phyloP scores from a whole-genome alignment of 169 alveolate genomes.

The Plasmodium billcollinsi region DNA sequence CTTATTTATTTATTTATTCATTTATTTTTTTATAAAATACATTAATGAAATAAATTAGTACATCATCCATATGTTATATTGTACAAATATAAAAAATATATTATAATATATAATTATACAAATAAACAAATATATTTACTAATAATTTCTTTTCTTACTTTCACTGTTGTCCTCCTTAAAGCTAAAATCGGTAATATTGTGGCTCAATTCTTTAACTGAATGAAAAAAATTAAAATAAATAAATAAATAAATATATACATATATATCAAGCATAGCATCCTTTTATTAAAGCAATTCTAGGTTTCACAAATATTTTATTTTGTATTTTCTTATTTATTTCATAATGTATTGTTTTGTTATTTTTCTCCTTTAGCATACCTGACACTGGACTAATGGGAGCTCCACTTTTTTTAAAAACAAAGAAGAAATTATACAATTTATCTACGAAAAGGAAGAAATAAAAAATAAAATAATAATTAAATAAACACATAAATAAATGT shows the following conservation, averaged over 20 bases:
- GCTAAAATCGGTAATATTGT: conserved; percentile 33
- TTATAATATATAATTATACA: too few relatives aligned
- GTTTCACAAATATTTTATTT: background rate
- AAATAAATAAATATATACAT: background rate
- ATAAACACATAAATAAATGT: background rate
- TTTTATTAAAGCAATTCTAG: too few relatives aligned
- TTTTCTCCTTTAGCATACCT: background rate
- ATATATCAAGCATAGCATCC: too few relatives aligned
- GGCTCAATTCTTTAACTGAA: conserved; percentile 41
- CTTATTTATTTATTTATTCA: background rate
- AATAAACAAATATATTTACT: background rate
- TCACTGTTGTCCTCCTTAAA: conserved; percentile 7
- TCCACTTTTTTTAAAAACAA: background rate
- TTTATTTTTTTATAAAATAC: background rate
- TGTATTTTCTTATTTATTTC: background rate
- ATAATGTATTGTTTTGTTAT: background rate
- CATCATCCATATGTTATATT: background rate
- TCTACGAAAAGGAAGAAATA: background rate
- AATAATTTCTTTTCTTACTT: background rate
- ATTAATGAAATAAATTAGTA: background rate
- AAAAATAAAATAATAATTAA: background rate
- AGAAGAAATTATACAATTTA: background rate
- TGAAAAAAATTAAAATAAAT: background rate
- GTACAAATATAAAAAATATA: background rate
- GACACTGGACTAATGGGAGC: conserved; percentile 9